phyloP scores from a whole-genome alignment of 2,329 filamentous ascomycete species.

The Cladobotryum protrusum region DNA sequence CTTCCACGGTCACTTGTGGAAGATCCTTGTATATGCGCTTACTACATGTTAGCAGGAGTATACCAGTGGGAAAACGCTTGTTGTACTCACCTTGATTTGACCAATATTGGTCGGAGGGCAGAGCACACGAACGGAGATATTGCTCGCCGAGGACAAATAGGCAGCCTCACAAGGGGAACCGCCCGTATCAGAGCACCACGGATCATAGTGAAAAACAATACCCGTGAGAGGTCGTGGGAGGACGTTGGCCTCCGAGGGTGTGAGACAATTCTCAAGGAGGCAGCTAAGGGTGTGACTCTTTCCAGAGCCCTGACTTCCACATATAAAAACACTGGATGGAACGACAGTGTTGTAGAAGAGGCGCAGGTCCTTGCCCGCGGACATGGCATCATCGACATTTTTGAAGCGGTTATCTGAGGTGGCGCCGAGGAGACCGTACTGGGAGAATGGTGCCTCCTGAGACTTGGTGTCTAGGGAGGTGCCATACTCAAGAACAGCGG shows the following conservation, averaged over 20 bases:
- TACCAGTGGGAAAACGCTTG: too few relatives aligned
- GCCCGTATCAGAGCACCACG: slow-evolving; percentile 41
- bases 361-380: slow-evolving; percentile 19
- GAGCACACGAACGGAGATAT: slow-evolving; percentile 45
- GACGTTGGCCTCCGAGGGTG: slow-evolving; percentile 36
- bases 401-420: neutral
- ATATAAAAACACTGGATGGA: slow-evolving; percentile 57
- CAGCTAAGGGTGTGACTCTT: slow-evolving; percentile 57
- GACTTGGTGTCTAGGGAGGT: neutral
- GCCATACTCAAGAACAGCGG: slow-evolving; percentile 9
- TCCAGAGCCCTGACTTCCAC: slow-evolving; percentile 57
- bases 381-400: too few relatives aligned
- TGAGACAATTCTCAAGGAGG: slow-evolving; percentile 51
- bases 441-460: slow-evolving; percentile 2
- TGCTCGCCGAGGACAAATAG: slow-evolving; percentile 39
- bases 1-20: slow-evolving; percentile 39
- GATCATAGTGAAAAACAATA: slow-evolving; percentile 60
- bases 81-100: slow-evolving; percentile 29
- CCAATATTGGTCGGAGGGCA: slow-evolving; percentile 48
- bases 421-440: slow-evolving; percentile 17
- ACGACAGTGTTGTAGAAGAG: slow-evolving; percentile 41
- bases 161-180: slow-evolving; percentile 55
- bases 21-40: slow-evolving; percentile 4
- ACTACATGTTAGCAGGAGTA: neutral
- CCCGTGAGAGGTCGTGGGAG: slow-evolving; percentile 50